Percentiles rank a stretch among this genome's conserved stretches.
These are phyloP conservation scores for Xerocomellus dryophilus DNA, from an alignment of 768 basidiomycete genomes.

Conservation along the genomic window DNA sequence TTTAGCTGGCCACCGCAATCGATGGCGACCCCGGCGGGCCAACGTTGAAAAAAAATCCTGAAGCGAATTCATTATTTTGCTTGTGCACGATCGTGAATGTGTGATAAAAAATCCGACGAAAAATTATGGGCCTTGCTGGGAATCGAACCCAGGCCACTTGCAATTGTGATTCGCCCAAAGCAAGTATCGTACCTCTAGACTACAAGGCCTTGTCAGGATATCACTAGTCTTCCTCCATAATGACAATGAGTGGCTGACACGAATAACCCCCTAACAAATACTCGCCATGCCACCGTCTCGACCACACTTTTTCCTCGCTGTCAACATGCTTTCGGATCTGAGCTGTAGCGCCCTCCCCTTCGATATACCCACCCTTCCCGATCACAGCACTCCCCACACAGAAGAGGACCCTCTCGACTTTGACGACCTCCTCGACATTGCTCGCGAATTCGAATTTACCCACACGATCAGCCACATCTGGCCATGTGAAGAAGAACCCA, in stretches of 20 bases:
- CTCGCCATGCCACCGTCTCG: background rate
- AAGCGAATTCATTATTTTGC: too few relatives aligned
- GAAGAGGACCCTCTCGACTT: conserved; percentile 13
- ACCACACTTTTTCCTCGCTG: background rate
- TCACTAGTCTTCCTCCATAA: background rate
- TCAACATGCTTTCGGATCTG: conserved; percentile 26
- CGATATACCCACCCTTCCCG: conserved; percentile 1
- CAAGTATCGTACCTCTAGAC: conserved; percentile 41
- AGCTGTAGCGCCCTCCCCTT: conserved; percentile 3
- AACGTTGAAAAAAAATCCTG: background rate
- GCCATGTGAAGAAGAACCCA: conserved; percentile 17
- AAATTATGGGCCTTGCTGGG: conserved; percentile 33
- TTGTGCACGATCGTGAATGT: too few relatives aligned
- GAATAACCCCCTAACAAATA: background rate
- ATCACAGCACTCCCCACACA: background rate
- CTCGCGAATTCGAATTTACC: conserved; percentile 28
- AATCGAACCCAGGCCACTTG: conserved; percentile 41
- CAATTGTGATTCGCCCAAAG: conserved; percentile 32
- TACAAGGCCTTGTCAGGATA: conserved; percentile 21
- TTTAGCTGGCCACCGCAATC: background rate
- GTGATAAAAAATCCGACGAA: background rate
- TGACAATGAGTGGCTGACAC: conserved; percentile 17
- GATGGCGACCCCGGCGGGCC: background rate
- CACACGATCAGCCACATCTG: conserved; percentile 20
- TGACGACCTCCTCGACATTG: conserved; percentile 30